These are phyloP conservation scores for Euphorbia tirucalli DNA, from an alignment of 345 rosid species.

Conservation along the genomic window DNA sequence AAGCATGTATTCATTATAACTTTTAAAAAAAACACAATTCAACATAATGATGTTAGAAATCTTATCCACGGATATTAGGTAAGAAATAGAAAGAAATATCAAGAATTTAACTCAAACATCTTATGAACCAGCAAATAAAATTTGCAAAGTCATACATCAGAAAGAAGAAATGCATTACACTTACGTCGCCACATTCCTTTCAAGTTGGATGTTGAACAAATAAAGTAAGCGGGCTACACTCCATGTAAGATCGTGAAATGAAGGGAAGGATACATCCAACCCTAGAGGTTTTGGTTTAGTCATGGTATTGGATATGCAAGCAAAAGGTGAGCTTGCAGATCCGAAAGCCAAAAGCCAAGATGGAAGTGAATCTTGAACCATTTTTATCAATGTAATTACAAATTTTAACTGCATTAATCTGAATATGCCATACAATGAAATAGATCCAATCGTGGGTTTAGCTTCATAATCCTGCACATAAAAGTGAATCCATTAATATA, in stretches of 20 bases:
- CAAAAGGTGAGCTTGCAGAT: conserved; percentile 47
- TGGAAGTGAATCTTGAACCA: conserved; percentile 39
- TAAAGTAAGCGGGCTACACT: conserved; percentile 64
- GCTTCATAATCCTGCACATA: conserved; percentile 50
- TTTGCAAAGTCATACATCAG: not conserved
- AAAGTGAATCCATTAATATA: conserved; percentile 21
- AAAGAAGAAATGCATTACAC: conserved; percentile 31
- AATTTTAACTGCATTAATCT: conserved; percentile 32
- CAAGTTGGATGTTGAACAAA: conserved; percentile 81
- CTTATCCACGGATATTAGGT: not conserved
- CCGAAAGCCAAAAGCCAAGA: conserved; percentile 33
- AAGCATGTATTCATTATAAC: conserved; percentile 8
- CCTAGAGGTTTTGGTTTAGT: conserved; percentile 75
- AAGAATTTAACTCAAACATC: not conserved
- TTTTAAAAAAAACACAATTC: not conserved
- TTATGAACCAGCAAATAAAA: conserved; percentile 1
- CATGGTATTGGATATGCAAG: conserved; percentile 77
- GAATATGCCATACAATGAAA: conserved; percentile 45
- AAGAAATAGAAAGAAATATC: conserved; percentile 1
- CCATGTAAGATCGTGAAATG: conserved; percentile 71
- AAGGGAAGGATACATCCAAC: conserved; percentile 70
- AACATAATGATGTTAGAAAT: conserved; percentile 1
- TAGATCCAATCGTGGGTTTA: conserved; percentile 37
- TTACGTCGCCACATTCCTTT: conserved; percentile 91
- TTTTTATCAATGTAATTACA: conserved; percentile 29